Evolutionary conservation across 1,139 yeast species (phyloP), one percentile per base, ranked within the genome.

Genomic region (Saccharomycopsis phalli): DNA sequence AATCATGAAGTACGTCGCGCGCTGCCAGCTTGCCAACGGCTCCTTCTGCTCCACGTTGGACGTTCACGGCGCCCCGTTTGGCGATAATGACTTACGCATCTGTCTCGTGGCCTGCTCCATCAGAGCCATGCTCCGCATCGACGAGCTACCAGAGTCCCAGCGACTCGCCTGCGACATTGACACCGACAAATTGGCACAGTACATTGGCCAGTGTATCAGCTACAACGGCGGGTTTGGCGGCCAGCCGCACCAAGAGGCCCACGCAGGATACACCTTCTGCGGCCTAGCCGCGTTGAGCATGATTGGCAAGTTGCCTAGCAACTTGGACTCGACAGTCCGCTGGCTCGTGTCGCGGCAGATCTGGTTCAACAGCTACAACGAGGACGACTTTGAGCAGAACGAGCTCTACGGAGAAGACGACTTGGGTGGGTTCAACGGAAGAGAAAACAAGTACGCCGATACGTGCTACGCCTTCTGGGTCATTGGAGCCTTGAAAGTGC

Each of bases 381-480:
- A 31, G 4, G 50, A 46, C 11, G 39, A 59, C 44, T 44, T 51
- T 48, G 31, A 37, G 10, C 32, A 34, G 6, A 44, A 36, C 38
- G 53, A 48, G 2, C 42, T 31, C 25, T 42, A 40, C n/a, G 63
- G 59, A 47, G 49, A 34, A 2, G 49, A 47, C 2, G 68, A 59
- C 45, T 67, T 65, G 48, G 96, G 96, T 1, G 94, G 94, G 0
- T 81, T 86, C 56, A 86, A 87, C 57, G 98, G 98, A 0, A 66
- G 98, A 38, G 76, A 74, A 20, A 86, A 87, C 56, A 91, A 91
- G 56, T 71, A 69, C 39, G 81, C 82, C 3, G 98, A 91, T 57
- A 82, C 95, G 0, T 91, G 98, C 61, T 91, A 91, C 58, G 74
- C 84, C 6, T 91, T 88, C 70, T 91, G 98, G 98, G 73, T 76